Base-by-base conservation (phyloP, 1,284 basidiomycete genomes). In the Leccinum griseonigrum region DNA sequence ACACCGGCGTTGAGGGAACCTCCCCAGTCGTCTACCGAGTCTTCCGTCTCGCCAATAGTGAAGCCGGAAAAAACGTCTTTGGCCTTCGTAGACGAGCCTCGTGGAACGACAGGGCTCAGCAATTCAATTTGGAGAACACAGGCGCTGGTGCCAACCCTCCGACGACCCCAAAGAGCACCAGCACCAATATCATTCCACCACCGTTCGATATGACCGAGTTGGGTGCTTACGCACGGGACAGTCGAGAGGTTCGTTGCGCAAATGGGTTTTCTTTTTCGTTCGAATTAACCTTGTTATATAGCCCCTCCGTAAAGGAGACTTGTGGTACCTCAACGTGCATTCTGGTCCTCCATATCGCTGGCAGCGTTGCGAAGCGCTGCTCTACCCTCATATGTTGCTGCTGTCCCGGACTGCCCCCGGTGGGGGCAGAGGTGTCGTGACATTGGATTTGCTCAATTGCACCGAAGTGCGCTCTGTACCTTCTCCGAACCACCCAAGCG, bases 301-400 rank as follows among this genome's bases (percentile, higher is more conserved):
- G 94, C 91, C 93, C 1, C 77, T 92, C 9, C 86, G 90, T 60
- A 88, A 93, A 46, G 94, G 94, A 14, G 79, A 87, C 13, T 77
- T 96, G 0, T 95, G 91, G 88, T 96, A 94, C 71, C 83, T 96
- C 58, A 94, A 95, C 63, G 94, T 95, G 0, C 93, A 96, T 72
- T 86, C 85, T 0, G 75, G 82, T 2, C 86, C 88, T 10, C 88
- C 91, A 0, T 95, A 87, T 74, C 77, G 83, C 50, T 96, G 94
- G 94, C 86, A 94, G 68, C 81, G 88, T 64, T 92, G 91, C 63
- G 91, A 94, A 71, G 93, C 91, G 0, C 77, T 94, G 13, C 78
- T 96, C 0, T 95, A 92, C 70, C 85, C 86, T 0, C 86, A 91
- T 64, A 87, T 91, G 74, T 80, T 95, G 1, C 77, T 94, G 2